phyloP scores from a whole-genome alignment of 2,329 filamentous ascomycete species.

The Myrmaecium sp. region DNA sequence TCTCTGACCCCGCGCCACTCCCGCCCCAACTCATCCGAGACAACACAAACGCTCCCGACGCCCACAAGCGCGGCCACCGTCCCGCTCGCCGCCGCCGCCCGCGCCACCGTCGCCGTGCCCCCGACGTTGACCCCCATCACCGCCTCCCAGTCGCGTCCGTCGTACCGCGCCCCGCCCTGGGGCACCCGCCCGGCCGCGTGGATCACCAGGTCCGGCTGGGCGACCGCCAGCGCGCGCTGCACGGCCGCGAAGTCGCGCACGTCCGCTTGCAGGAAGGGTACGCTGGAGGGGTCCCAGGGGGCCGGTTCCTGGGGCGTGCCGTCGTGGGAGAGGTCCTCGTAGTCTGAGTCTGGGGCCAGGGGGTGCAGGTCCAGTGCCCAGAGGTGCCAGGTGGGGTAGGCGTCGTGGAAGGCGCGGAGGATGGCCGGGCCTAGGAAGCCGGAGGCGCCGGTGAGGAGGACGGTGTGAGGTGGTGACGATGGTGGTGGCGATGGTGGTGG shows the following conservation, averaged over 20 bases:
- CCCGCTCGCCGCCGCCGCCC: conserved; percentile 49
- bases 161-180: conserved; percentile 22
- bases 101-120: conserved; percentile 63
- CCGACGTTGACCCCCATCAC: conserved; percentile 77
- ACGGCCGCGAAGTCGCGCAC: conserved; percentile 21
- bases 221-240: conserved; percentile 35
- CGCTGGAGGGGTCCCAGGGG: conserved; percentile 10
- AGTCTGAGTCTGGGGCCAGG: not conserved
- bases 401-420: conserved; percentile 20
- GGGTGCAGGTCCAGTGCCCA: conserved; percentile 19
- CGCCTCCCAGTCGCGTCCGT: conserved; percentile 30
- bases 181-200: conserved; percentile 55
- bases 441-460: conserved; percentile 30
- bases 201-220: conserved; percentile 67
- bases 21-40: conserved; percentile 57
- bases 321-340: too few relatives aligned
- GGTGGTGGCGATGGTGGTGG: too few relatives aligned
- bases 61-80: conserved; percentile 71
- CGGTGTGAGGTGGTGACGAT: conserved; percentile 9
- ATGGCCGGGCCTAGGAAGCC: conserved; percentile 29
- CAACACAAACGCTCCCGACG: conserved; percentile 75
- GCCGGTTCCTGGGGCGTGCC: conserved; percentile 19
- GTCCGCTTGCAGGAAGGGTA: conserved; percentile 22
- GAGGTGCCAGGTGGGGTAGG: conserved; percentile 20
- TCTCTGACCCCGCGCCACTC: too few relatives aligned